A percentile compares a stretch with the other conserved stretches of the same genome.
Conservation (phyloP, 805 yeast species). For the Saturnispora serradocipensis region DNA sequence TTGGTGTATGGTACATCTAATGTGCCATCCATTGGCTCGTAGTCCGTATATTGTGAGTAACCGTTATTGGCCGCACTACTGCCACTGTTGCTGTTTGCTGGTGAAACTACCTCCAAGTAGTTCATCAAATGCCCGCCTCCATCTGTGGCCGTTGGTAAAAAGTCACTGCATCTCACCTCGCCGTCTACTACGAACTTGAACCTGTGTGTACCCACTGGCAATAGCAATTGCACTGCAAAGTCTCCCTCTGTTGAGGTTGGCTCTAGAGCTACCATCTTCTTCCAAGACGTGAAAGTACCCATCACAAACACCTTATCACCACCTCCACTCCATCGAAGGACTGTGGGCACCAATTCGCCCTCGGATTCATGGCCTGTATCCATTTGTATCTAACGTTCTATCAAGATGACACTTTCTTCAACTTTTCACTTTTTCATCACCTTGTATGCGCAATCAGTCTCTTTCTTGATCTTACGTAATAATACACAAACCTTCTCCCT, state of each 20-base stretch:
- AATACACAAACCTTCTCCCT: not conserved
- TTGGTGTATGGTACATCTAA: not conserved
- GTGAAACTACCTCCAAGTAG: slow-evolving; percentile 73
- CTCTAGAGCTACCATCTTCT: slow-evolving; percentile 88
- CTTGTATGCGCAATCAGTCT: not conserved
- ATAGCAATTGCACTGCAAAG: slow-evolving; percentile 60
- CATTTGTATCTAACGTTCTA: not conserved
- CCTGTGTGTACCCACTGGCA: slow-evolving; percentile 88
- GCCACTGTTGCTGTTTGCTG: slow-evolving; percentile 44
- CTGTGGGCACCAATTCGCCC: slow-evolving; percentile 37
- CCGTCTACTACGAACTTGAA: slow-evolving; percentile 91
- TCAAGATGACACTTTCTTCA: not conserved
- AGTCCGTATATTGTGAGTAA: slow-evolving; percentile 63
- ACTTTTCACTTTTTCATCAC: not conserved
- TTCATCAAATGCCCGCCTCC: slow-evolving; percentile 94
- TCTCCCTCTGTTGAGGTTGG: slow-evolving; percentile 40
- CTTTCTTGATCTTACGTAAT: not conserved
- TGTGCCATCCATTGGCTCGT: slow-evolving; percentile 4
- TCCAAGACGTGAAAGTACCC: slow-evolving; percentile 97
- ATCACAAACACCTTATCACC: slow-evolving; percentile 92
- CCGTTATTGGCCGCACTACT: slow-evolving; percentile 82
- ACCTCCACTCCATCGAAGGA: slow-evolving; percentile 92
- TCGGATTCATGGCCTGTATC: not conserved
- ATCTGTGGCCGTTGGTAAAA: slow-evolving; percentile 92
- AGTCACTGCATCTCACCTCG: slow-evolving; percentile 81